A percentile compares a stretch with the other conserved stretches of the same genome.
These are phyloP conservation scores for Amaranthus hypochondriacus DNA, from an alignment of 148 eudicot species.

Conservation along the genomic window DNA sequence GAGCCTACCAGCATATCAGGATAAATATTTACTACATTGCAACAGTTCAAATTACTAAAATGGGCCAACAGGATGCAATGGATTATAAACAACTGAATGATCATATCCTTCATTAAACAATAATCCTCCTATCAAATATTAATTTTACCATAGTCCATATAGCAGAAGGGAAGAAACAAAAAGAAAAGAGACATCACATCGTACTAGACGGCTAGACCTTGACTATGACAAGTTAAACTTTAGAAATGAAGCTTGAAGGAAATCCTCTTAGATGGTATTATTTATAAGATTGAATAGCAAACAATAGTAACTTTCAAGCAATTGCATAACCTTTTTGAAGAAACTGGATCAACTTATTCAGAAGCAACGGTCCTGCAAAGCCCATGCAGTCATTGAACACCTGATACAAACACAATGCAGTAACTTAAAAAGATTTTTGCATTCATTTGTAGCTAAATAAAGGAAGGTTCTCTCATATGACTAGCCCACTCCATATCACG, in stretches of 20 bases:
- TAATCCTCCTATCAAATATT: background rate
- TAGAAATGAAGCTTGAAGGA: background rate
- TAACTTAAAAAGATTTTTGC: background rate
- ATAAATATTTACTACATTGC: background rate
- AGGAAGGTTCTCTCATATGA: background rate
- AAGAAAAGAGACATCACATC: background rate
- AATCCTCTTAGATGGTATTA: background rate
- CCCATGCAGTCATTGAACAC: slow-evolving; percentile 83
- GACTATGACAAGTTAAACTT: background rate
- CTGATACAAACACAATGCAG: slow-evolving; percentile 38
- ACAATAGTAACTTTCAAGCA: background rate
- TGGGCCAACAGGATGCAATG: background rate
- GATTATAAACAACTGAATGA: background rate
- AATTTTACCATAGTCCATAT: background rate
- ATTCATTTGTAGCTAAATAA: background rate
- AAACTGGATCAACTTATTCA: slow-evolving; percentile 70
- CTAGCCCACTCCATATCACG: background rate
- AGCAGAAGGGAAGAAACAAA: background rate
- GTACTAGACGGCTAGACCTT: background rate
- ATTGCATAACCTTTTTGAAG: slow-evolving; percentile 69
- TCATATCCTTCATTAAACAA: background rate
- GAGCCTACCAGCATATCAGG: background rate
- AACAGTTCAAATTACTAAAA: background rate
- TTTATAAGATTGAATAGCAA: background rate
- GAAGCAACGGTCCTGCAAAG: slow-evolving; percentile 84